Conservation (phyloP, 164 flowering plant genomes). For the Paratinospora sagittata region DNA sequence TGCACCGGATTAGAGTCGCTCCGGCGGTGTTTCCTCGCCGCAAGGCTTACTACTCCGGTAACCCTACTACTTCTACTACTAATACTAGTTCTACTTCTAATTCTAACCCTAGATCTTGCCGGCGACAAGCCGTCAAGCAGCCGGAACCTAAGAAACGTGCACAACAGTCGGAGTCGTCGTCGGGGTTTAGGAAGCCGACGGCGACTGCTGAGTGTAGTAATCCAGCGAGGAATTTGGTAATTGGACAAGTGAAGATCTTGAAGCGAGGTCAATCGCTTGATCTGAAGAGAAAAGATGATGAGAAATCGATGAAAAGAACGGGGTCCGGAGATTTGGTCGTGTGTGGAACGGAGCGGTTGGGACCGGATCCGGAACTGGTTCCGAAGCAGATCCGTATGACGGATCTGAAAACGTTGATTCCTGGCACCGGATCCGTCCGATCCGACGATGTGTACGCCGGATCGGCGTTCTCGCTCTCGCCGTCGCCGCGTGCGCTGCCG, state of each 20-base stretch:
- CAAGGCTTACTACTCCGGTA: slow-evolving; percentile 3
- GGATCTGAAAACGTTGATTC: slow-evolving; percentile 8
- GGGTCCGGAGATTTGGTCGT: slow-evolving; percentile 14
- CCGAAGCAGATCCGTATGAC: slow-evolving; percentile 28
- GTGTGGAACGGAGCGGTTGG: slow-evolving; percentile 17
- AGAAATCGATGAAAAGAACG: not conserved
- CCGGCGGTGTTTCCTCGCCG: slow-evolving; percentile 20
- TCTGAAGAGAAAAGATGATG: not conserved
- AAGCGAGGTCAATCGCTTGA: slow-evolving; percentile 35
- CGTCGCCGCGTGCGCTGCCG: slow-evolving; percentile 63
- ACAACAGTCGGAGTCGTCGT: slow-evolving; percentile 4
- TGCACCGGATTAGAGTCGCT: slow-evolving; percentile 12
- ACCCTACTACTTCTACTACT: slow-evolving; percentile 5
- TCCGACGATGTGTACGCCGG: slow-evolving; percentile 45
- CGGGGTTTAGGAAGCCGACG: slow-evolving; percentile 9
- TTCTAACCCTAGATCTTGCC: slow-evolving; percentile 2
- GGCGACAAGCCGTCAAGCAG: slow-evolving; percentile 6
- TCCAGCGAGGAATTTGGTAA: slow-evolving; percentile 17
- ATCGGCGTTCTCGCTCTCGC: slow-evolving; percentile 44
- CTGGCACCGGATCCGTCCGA: slow-evolving; percentile 3
- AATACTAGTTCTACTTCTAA: no score
- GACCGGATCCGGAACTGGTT: slow-evolving; percentile 33
- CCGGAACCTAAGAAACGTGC: slow-evolving; percentile 9
- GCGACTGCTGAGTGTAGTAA: slow-evolving; percentile 5
- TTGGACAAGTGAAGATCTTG: slow-evolving; percentile 42